phyloP scores from a whole-genome alignment of 2,329 filamentous ascomycete species.

The Pyricularia sp. region DNA sequence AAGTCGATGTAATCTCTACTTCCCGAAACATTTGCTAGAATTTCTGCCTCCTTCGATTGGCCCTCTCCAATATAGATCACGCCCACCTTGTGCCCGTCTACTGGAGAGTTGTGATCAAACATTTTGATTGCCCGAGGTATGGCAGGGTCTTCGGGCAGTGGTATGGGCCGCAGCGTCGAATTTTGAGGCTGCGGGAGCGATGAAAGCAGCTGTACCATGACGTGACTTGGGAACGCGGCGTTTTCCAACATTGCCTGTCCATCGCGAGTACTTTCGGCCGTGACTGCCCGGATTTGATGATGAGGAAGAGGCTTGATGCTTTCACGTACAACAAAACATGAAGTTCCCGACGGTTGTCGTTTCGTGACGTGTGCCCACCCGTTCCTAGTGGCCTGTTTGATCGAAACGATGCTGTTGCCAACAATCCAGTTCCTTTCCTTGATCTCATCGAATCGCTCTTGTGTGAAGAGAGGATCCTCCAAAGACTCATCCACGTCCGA shows the following conservation, averaged over 20 bases:
- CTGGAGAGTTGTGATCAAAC: constrained; percentile 81
- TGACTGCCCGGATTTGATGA: constrained; percentile 24
- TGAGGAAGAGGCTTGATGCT: constrained; percentile 50
- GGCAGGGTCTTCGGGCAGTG: constrained; percentile 61
- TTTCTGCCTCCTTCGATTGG: constrained; percentile 74
- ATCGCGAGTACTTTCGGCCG: constrained; percentile 34
- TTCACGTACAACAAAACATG: constrained; percentile 49
- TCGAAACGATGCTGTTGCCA: constrained; percentile 64
- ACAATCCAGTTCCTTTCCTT: constrained; percentile 61
- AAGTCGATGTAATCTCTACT: constrained; percentile 85
- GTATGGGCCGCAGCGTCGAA: constrained; percentile 56
- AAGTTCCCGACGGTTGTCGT: constrained; percentile 60
- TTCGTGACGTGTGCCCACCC: constrained; percentile 65
- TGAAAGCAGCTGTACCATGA: constrained; percentile 61
- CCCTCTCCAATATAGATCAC: constrained; percentile 88
- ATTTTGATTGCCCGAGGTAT: constrained; percentile 65
- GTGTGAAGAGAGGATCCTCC: constrained; percentile 55
- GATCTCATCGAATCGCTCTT: constrained; percentile 56
- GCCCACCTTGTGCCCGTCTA: constrained; percentile 93
- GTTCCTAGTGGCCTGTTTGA: constrained; percentile 56
- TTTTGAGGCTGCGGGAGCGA: constrained; percentile 50
- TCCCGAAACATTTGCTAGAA: constrained; percentile 77
- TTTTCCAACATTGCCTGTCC: constrained; percentile 42
- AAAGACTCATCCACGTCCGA: constrained; percentile 74
- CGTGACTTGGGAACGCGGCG: constrained; percentile 61